phyloP scores from a whole-genome alignment of 371 early-diverging fungal species.

The Mortierella sp. region DNA sequence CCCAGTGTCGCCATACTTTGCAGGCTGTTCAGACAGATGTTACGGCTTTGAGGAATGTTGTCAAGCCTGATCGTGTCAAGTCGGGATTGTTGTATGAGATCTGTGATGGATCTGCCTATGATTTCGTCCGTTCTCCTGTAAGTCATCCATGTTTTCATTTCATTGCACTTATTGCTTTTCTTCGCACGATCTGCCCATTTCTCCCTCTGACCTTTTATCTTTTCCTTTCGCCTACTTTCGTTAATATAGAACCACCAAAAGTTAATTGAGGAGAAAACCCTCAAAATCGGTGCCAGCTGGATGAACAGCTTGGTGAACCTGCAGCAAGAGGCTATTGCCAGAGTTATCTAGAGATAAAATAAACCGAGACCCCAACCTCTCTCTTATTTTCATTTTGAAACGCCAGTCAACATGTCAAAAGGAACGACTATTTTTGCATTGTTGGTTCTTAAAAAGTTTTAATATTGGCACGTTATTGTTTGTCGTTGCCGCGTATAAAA shows the following conservation, averaged over 20 bases:
- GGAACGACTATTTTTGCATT: background rate
- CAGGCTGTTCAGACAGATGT: conserved; percentile 44
- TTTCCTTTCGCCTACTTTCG: no score
- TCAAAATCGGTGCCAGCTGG: conserved; percentile 55
- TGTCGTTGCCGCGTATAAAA: background rate
- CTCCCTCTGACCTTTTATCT: background rate
- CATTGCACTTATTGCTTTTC: no score
- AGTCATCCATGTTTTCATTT: background rate
- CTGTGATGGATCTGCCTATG: conserved; percentile 45
- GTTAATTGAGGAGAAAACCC: conserved; percentile 41
- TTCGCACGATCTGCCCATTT: background rate
- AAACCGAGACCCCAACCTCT: no score
- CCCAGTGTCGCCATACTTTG: conserved; percentile 46
- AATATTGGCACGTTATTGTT: background rate
- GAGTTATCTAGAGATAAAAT: conserved; percentile 28
- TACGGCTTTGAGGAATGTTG: conserved; percentile 39
- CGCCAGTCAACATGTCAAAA: background rate
- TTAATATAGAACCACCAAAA: conserved; percentile 30
- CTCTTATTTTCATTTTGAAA: background rate
- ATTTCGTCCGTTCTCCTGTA: conserved; percentile 55
- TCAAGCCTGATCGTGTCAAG: conserved; percentile 45
- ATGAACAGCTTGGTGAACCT: conserved; percentile 46
- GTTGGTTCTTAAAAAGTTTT: background rate
- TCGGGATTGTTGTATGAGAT: conserved; percentile 53
- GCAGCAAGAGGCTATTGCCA: conserved; percentile 45